Evolutionary conservation across 2,329 filamentous ascomycete genomes (phyloP), one percentile per base, ranked within the genome.

Genomic region (Sporothrix pallida): DNA sequence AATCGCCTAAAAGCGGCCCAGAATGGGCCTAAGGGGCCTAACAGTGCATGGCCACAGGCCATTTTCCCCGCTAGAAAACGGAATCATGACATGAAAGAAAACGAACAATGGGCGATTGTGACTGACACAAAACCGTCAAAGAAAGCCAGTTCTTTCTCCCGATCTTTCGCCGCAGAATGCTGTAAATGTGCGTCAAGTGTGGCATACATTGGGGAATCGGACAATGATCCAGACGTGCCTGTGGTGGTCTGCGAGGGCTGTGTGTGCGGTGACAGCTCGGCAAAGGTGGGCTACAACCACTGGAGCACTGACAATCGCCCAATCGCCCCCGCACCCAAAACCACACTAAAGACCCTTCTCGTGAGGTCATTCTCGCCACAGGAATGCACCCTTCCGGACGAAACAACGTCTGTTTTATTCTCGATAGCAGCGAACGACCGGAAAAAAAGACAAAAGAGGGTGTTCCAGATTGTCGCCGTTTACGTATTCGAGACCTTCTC

Each of bases 331-430:
- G 13, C 12, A 56, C 9, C 20, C 52, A 56, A 56, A 56, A 20
- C 52, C n/a, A 12, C 20, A n/a, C 7, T 20, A 5, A 3, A 9
- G 12, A 26, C 9, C 52, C 4, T 13, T 44, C 60, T 63, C 31
- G n/a, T 65, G 62, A 65, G 42, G 42, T 65, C 62, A 48, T 46
- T 48, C 42, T 65, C 62, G 62, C 62, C 62, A 65, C 62, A 42
- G 10, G n/a, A 44, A 17, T 63, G 60, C 60, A 63, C 37, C 37
- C 31, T 4, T 42, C 58, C 58, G 58, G 58, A 44, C 31, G 26
- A 44, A 37, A 42, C 58, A 42, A 15, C 31, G 17, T 63, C 60
- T 46, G 60, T 23, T 46, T 46, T 15, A 23, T 48, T 48, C n/a
- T 44, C 58, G 17, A 10, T 8, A n/a, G 10, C 7, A 37, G 58